Base-by-base conservation (phyloP, 192 early-diverging fungal genomes). In the Thamnidium elegans region DNA sequence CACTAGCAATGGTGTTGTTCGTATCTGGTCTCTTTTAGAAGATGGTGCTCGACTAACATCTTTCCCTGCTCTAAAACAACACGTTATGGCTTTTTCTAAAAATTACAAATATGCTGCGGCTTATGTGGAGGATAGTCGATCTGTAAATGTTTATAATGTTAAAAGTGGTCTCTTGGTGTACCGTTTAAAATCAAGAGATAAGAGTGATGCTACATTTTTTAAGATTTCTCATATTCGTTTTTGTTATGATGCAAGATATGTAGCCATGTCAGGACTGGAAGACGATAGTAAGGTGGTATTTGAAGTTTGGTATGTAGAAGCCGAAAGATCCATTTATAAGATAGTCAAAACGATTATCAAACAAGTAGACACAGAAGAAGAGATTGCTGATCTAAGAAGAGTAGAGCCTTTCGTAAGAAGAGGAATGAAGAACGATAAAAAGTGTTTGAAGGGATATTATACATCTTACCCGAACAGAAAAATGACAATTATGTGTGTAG, bases 41-140 rank as follows among this genome's bases (percentile, higher is more conserved):
- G 55, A 58, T 13, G 55, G 55, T 11, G 13, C 55, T 21, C 3
- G 31, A 20, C 20, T 58, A 3, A 58, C 55, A 23, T 58, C 55
- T n/a, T 58, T 42, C 20, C 19, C 19, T 5, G 20, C 34, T 34
- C 15, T 19, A 10, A 20, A 42, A 19, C 31, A 58, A 21, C 36
- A 58, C 10, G 56, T 58, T 10, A 44, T 58, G 56, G 56, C 56
- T 1, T 36, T 58, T 20, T 58, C 56, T 14, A 39, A 58, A 14
- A 43, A 58, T 23, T 43, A 44, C 19, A 30, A 39, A 4, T 44
- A 45, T 3, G 43, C 34, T 58, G 56, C 56, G 3, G 34, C 56
- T 23, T 58, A 44, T 15, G 36, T 36, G 20, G 20, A 44, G 13
- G 17, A 39, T 23, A 58, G 36, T 9, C 20, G 20, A 44, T 19